Base-by-base conservation (phyloP, 106 monocot species). In the Cymbidium sinense region DNA sequence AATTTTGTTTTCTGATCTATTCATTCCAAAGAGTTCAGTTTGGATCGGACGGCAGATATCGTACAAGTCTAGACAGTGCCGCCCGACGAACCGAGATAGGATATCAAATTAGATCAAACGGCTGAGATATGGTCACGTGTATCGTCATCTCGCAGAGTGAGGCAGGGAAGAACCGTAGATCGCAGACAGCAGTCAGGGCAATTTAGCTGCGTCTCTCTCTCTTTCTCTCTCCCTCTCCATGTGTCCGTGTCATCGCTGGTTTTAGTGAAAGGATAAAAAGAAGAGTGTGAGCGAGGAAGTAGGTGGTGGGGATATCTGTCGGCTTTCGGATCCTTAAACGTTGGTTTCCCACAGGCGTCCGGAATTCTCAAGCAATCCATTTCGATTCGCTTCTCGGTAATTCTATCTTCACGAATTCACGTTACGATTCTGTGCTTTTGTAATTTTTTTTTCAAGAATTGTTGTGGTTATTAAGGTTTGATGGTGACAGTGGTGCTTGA, bases 381-480 rank as follows among this genome's bases (percentile, higher is more conserved):
- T 67, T 67, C 67, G 33, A 67, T 67, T 67, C 67, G 67, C 31
- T 67, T 33, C 33, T 67, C 4, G 67, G 67, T 67, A 67, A 67
- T 7, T 67, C 33, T 47, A 47, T 13, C 47, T 67, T 67, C 67
- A 4, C 17, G 67, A 30, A 67, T 67, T 33, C 67, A 29, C 17
- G 0, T 3, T 33, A 31, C 67, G 67, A 67, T 67, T 67, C 33
- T 33, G 15, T 67, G 0, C 13, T 65, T 9, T 67, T 67, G 15
- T 34, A 10, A 33, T 67, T 29, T 67, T 52, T 11, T 41, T 7
- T 25, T 39, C 3, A 58, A 11, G 58, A 58, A 58, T 58, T 58
- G 58, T 58, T 23, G 47, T 2, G 47, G 58, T 25, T 58, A 5
- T 58, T 58, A 23, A n/a, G 58, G 23, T 58, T 58, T 67, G 5